Conservation (phyloP, 257 asterid genomes). For the Echites panduratus region DNA sequence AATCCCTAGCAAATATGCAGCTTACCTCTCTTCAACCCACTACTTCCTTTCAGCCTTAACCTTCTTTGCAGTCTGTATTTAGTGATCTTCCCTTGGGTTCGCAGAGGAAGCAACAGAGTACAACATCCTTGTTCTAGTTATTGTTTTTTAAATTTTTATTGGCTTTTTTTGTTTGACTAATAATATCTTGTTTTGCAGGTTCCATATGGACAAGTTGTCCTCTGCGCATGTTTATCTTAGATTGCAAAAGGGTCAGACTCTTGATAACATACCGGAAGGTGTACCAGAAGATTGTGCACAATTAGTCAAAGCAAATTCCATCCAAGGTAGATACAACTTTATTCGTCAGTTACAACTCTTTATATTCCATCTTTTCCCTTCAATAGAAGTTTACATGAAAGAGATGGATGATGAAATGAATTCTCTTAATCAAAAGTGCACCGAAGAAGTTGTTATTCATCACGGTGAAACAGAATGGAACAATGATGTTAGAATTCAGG, state of each 20-base stretch:
- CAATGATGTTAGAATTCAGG: too few relatives aligned
- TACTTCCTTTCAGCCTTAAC: too few relatives aligned
- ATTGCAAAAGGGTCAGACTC: slow-evolving; percentile 70
- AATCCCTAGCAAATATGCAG: too few relatives aligned
- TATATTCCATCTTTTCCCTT: neutral
- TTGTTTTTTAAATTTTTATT: too few relatives aligned
- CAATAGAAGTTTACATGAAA: neutral
- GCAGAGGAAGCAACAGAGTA: slow-evolving; percentile 67
- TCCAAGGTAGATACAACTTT: slow-evolving; percentile 56
- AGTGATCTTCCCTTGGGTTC: slow-evolving; percentile 98
- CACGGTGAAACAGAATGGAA: too few relatives aligned
- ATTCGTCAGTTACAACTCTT: neutral
- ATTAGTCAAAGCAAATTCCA: slow-evolving; percentile 96
- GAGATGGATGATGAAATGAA: too few relatives aligned
- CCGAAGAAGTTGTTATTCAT: too few relatives aligned
- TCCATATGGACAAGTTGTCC: slow-evolving; percentile 98
- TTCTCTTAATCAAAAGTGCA: too few relatives aligned
- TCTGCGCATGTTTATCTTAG: slow-evolving; percentile 98
- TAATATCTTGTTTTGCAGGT: slow-evolving; percentile 59
- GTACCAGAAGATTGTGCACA: slow-evolving; percentile 94
- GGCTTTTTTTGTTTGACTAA: too few relatives aligned
- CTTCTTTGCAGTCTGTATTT: too few relatives aligned
- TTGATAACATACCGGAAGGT: slow-evolving; percentile 86
- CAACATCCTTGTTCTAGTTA: slow-evolving; percentile 68
- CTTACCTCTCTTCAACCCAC: too few relatives aligned